Base-by-base conservation (phyloP, 345 rosid genomes). In the Turnera subulata region DNA sequence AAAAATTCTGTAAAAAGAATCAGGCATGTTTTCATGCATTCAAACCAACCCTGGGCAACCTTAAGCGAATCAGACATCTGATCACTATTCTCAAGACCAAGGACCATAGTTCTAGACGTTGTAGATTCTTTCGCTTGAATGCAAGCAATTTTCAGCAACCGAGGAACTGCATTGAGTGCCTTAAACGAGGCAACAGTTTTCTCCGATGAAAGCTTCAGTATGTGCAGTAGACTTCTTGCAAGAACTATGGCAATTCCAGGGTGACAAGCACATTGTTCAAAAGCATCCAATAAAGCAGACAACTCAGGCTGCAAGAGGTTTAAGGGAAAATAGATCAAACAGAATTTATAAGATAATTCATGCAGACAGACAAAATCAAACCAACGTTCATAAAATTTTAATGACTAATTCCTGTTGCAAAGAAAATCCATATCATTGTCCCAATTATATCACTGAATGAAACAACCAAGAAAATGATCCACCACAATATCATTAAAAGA, bases 201-300 rank as follows among this genome's bases (percentile, higher is more conserved):
- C 75, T 81, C 95, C 22, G 75, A 43, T 43, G 89, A 78, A 65
- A 81, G 82, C 67, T 77, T 87, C 63, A 91, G 68, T 68, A 87
- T 73, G 22, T 73, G 80, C 64, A 78, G 80, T 56, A 91, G 81
- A 55, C 87, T 62, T 74, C 73, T 88, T 48, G 84, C 85, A 72
- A 91, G 79, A 78, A 80, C 69, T 47, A 52, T 50, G n/a, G 88
- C 88, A 13, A 84, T 78, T 56, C 71, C 77, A 39, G 91, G 82
- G 66, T 82, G 78, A 61, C 78, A 84, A 50, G 82, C 81, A 77
- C 80, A 91, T 64, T 84, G 80, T 70, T 91, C 98, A 66, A 91
- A 82, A 63, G 98, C 90, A 73, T 86, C 92, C 79, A 91, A 56
- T 35, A 91, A 70, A 66, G 79, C 85, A 74, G 95, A 82, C 46